Conservation (phyloP, 768 basidiomycete species). For the Lentinula detonsa region DNA sequence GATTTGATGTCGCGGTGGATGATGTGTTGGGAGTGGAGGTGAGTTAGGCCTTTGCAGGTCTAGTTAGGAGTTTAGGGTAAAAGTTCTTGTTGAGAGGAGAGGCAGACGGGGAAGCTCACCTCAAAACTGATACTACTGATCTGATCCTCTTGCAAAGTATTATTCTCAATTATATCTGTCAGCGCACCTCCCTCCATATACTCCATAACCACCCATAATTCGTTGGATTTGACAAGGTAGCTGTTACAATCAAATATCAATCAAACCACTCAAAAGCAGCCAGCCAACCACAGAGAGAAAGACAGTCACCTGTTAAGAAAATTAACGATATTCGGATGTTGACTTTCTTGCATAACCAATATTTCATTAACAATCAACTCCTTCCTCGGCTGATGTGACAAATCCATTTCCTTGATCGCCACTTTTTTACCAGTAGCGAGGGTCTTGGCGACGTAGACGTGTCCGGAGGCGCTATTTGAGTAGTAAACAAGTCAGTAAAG, state of each 20-base stretch:
- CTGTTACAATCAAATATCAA: conserved; percentile 23
- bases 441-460: conserved; percentile 96
- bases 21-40: conserved; percentile 89
- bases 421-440: conserved; percentile 81
- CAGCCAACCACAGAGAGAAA: neutral
- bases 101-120: conserved; percentile 40
- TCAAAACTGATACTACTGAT: conserved; percentile 89
- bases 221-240: conserved; percentile 81
- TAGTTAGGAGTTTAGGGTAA: conserved; percentile 20
- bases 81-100: neutral
- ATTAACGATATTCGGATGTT: conserved; percentile 96
- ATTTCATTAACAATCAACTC: conserved; percentile 98
- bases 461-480: conserved; percentile 79
- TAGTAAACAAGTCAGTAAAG: neutral
- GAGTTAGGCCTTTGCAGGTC: conserved; percentile 94
- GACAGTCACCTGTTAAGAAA: conserved; percentile 53
- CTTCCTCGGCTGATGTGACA: conserved; percentile 91
- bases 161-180: conserved; percentile 97
- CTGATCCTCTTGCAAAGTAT: conserved; percentile 91
- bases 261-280: neutral
- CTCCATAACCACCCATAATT: conserved; percentile 98
- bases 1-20: conserved; percentile 98
- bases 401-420: conserved; percentile 98
- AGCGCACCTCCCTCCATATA: conserved; percentile 98
- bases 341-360: conserved; percentile 97